Evolutionary conservation across 352 stramenopile genomes (phyloP), one percentile per base, ranked within the genome.

Genomic region (Phytophthora cactorum): DNA sequence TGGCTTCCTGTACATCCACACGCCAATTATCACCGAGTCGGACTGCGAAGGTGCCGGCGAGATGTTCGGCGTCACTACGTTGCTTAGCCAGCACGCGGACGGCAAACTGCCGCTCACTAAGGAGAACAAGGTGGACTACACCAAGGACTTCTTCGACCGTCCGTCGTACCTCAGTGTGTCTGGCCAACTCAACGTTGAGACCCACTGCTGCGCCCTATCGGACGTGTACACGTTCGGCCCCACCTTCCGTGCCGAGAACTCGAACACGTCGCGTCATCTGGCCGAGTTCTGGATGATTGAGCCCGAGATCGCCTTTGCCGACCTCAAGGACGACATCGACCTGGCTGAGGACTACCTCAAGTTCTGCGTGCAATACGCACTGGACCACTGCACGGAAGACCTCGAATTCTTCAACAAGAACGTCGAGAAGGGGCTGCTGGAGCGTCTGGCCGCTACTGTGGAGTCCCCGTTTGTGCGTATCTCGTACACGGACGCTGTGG

Each of bases 251-350:
- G 98, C 98, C 10, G 98, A 99, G 86, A 99, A 99, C 84, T 98
- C 84, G 39, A 98, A 99, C 83, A 99, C 98, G 49, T 91, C 95
- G 51, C 86, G 97, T 56, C 98, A 99, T 78, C 78, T 99, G 55
- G 95, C 96, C 8, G 97, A 99, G 78, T 99, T 99, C 79, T 98
- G 96, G 86, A 99, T 99, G 97, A 94, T 99, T 34, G 98, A 99
- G 81, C 96, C 96, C 1, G 90, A 97, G 70, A 97, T 98, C 41
- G 86, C 86, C 15, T 94, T 94, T 49, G 86, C 86, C 12, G 89
- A 97, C 66, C 69, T 99, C 11, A 78, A 88, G 44, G 93, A 98
- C 66, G 84, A 98, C 81, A 98, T 98, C 29, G 88, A 98, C 61
- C 78, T 98, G n/a, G 96, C 96, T 9, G 94, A 98, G 68, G 95